phyloP scores from a whole-genome alignment of 495 filamentous ascomycete species.

The Hypoxylon lienhwacheense region DNA sequence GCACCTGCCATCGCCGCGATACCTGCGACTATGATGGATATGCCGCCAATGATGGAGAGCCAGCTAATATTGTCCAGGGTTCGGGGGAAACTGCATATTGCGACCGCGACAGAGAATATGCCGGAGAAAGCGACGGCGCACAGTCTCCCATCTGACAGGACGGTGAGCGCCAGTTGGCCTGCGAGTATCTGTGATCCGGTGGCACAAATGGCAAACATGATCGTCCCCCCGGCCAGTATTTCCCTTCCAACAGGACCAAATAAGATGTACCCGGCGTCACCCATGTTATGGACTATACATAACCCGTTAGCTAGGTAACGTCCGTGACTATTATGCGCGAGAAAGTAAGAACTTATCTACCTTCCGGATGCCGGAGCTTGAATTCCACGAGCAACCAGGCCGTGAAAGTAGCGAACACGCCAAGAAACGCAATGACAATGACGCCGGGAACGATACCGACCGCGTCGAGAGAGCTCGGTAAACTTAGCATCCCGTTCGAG shows the following conservation, averaged over 20 bases:
- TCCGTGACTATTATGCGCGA: background rate
- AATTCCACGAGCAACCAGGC: slow-evolving; percentile 70
- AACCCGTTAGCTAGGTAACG: background rate
- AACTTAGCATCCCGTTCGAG: slow-evolving; percentile 61
- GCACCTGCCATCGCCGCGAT: slow-evolving; percentile 63
- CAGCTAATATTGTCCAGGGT: slow-evolving; percentile 62
- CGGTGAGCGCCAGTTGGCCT: slow-evolving; percentile 65
- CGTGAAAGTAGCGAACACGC: slow-evolving; percentile 65
- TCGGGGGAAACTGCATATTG: slow-evolving; percentile 59
- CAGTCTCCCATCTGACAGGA: slow-evolving; percentile 57
- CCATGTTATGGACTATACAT: slow-evolving; percentile 62
- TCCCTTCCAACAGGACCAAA: slow-evolving; percentile 60
- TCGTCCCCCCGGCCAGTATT: slow-evolving; percentile 57
- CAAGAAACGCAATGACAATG: slow-evolving; percentile 48
- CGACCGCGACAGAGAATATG: slow-evolving; percentile 57
- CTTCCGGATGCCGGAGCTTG: slow-evolving; percentile 54
- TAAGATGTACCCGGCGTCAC: slow-evolving; percentile 63
- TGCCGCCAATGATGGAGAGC: slow-evolving; percentile 58
- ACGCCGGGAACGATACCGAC: slow-evolving; percentile 60
- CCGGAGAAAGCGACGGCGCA: slow-evolving; percentile 64
- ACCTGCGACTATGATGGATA: slow-evolving; percentile 57
- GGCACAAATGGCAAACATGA: slow-evolving; percentile 68
- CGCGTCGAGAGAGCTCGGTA: slow-evolving; percentile 56
- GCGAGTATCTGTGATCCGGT: slow-evolving; percentile 69
- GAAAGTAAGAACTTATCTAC: background rate